phyloP scores from a whole-genome alignment of 345 rosid species.

The Orychophragmus violaceus region DNA sequence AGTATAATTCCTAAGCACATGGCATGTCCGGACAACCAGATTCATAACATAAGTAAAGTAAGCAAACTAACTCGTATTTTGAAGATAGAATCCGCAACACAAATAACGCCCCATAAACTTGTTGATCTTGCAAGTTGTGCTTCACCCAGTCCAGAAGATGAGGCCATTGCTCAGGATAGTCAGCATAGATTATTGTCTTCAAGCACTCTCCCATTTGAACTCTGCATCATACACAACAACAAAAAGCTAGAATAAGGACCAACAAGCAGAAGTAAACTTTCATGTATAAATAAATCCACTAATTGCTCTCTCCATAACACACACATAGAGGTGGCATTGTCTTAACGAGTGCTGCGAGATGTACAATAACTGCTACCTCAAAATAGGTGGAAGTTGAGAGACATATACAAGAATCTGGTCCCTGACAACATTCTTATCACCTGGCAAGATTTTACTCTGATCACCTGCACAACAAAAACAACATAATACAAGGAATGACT shows the following conservation, averaged over 20 bases:
- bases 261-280: background rate
- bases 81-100: constrained; percentile 84
- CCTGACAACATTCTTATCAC: constrained; percentile 76
- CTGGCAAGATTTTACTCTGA: constrained; percentile 52
- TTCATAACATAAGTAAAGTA: background rate
- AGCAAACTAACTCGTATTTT: constrained; percentile 82
- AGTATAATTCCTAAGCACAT: background rate
- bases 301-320: background rate
- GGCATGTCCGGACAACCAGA: background rate
- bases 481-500: background rate
- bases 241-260: constrained; percentile 3
- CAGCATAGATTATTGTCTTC: constrained; percentile 86
- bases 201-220: constrained; percentile 97
- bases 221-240: constrained; percentile 39
- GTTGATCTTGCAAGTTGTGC: constrained; percentile 78
- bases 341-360: constrained; percentile 1
- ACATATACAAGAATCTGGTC: constrained; percentile 77
- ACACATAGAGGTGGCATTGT: background rate
- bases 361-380: constrained; percentile 53
- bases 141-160: constrained; percentile 85
- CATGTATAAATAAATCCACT: background rate
- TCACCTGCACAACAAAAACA: constrained; percentile 39
- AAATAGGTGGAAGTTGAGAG: constrained; percentile 74
- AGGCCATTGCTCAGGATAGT: constrained; percentile 99
- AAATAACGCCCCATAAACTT: constrained; percentile 83